These are phyloP conservation scores for Ettlia oleoabundans DNA, from an alignment of 139 green algal genomes.

Conservation along the genomic window DNA sequence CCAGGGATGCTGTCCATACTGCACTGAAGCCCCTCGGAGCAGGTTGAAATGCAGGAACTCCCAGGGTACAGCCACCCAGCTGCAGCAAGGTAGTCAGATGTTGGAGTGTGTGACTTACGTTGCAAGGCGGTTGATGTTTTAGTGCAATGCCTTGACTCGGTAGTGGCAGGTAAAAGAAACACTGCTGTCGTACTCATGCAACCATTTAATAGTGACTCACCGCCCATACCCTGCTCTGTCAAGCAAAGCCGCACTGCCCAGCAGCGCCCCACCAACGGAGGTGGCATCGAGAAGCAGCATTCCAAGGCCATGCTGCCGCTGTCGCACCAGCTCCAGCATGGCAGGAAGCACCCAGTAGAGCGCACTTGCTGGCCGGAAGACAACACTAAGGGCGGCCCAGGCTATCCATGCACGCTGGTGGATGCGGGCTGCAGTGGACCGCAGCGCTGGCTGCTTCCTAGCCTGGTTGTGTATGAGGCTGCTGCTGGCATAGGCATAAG, in stretches of 20 bases:
- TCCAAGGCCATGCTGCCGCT: neutral
- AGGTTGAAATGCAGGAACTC: slow-evolving; percentile 81
- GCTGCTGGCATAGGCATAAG: no score
- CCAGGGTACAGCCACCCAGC: slow-evolving; percentile 65
- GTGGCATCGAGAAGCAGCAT: slow-evolving; percentile 22
- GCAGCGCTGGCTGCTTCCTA: no score
- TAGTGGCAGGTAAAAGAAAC: no score
- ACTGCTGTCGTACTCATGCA: no score
- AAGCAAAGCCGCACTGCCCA: neutral
- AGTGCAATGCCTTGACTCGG: no score
- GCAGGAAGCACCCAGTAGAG: slow-evolving; percentile 51
- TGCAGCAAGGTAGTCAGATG: slow-evolving; percentile 19
- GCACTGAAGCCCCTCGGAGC: slow-evolving; percentile 47
- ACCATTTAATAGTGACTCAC: neutral
- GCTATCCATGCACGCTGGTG: slow-evolving; percentile 38
- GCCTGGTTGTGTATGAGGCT: no score
- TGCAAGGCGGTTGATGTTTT: no score
- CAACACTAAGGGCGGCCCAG: slow-evolving; percentile 38
- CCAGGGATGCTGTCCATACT: slow-evolving; percentile 75
- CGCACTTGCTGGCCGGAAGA: slow-evolving; percentile 52
- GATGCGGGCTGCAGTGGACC: neutral
- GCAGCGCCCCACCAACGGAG: slow-evolving; percentile 6
- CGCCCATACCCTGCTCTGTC: slow-evolving; percentile 52
- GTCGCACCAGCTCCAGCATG: slow-evolving; percentile 2
- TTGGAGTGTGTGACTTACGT: no score